A percentile compares a stretch with the other conserved stretches of the same genome.
Conservation (phyloP, 2,329 filamentous ascomycete species). For the Colletotrichum sojae region DNA sequence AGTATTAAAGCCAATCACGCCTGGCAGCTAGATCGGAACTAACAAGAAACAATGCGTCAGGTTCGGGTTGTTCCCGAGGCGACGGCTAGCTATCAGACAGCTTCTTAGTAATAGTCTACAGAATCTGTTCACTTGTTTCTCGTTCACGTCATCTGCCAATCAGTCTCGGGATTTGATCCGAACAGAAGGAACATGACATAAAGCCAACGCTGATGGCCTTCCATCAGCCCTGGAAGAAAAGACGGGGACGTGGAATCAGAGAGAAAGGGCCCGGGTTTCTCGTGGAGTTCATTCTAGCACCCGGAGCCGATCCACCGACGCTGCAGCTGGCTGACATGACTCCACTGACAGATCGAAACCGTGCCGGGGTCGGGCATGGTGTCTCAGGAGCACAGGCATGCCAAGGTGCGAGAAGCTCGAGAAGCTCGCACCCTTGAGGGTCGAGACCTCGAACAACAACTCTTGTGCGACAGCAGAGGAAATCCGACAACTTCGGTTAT, state of each 20-base stretch:
- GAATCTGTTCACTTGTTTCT: background rate
- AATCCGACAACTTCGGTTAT: background rate
- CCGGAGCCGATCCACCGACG: conserved; percentile 1
- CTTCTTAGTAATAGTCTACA: too few species aligned
- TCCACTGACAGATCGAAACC: conserved; percentile 16
- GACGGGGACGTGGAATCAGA: background rate
- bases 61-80: background rate
- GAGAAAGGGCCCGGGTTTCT: background rate
- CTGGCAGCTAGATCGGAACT: background rate
- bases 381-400: background rate
- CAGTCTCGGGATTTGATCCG: too few species aligned
- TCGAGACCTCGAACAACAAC: too few species aligned
- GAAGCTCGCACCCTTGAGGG: background rate
- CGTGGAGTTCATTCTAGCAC: conserved; percentile 16
- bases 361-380: conserved; percentile 6
- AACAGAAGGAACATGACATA: too few species aligned
- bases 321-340: conserved; percentile 33
- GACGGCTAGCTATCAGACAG: too few species aligned
- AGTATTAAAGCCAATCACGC: background rate
- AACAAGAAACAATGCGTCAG: background rate
- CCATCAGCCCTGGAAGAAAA: background rate
- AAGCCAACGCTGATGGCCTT: too few species aligned
- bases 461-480: too few species aligned
- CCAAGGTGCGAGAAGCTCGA: background rate
- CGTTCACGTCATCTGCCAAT: conserved; percentile 7